These are phyloP conservation scores for Hibiscus trionum DNA, from an alignment of 345 rosid genomes.

Conservation along the genomic window DNA sequence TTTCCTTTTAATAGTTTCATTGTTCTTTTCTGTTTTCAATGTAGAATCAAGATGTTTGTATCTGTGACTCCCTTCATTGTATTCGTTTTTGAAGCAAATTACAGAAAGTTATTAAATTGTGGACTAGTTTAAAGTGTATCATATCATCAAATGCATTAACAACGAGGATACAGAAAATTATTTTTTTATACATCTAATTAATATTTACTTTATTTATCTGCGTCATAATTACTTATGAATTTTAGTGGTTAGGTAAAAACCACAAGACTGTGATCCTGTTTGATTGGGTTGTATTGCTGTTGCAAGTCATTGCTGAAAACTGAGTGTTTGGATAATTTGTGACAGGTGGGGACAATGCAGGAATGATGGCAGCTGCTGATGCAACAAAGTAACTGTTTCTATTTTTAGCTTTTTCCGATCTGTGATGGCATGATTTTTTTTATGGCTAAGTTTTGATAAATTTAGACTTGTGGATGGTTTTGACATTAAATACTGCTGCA, in stretches of 20 bases:
- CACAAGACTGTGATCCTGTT: background rate
- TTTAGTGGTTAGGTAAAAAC: background rate
- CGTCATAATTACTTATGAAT: background rate
- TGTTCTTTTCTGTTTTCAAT: background rate
- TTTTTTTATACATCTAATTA: too few species aligned
- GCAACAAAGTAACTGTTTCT: slow-evolving; percentile 1
- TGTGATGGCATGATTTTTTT: background rate
- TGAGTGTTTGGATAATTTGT: slow-evolving; percentile 3
- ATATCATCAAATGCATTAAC: background rate
- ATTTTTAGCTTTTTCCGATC: background rate
- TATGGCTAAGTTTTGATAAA: background rate
- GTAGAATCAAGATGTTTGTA: too few species aligned
- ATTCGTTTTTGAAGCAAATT: too few species aligned
- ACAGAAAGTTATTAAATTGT: too few species aligned
- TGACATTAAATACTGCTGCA: background rate
- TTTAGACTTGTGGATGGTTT: background rate
- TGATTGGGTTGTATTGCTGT: background rate
- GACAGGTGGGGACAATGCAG: slow-evolving; percentile 1
- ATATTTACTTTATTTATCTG: background rate
- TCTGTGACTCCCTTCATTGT: too few species aligned
- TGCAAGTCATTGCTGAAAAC: background rate
- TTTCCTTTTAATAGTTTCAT: background rate
- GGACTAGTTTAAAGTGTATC: background rate
- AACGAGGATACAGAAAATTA: background rate
- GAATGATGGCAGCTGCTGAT: background rate